Conservation (phyloP, 2,329 filamentous ascomycete genomes). For the Aspergillus pseudoglaucus region DNA sequence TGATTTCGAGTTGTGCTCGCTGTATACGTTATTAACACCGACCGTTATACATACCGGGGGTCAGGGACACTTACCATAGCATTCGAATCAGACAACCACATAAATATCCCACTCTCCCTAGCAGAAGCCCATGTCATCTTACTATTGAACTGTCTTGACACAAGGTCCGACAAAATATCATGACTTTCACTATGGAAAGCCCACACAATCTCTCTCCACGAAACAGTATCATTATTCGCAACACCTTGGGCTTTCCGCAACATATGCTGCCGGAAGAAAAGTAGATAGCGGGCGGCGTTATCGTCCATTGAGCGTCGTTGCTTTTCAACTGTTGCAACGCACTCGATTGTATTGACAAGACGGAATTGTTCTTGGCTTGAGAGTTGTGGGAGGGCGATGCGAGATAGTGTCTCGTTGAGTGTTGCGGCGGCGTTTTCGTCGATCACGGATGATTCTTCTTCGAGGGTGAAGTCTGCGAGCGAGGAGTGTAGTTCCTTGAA, state of each 20-base stretch:
- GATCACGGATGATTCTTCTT: conserved; percentile 57
- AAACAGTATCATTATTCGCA: conserved; percentile 53
- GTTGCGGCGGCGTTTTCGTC: conserved; percentile 63
- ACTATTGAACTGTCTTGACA: conserved; percentile 70
- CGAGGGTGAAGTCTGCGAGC: conserved; percentile 45
- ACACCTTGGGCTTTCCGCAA: conserved; percentile 60
- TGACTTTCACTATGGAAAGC: conserved; percentile 54
- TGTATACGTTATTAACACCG: conserved; percentile 28
- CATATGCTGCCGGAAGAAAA: conserved; percentile 78
- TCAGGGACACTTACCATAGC: conserved; percentile 57
- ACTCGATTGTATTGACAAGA: conserved; percentile 76
- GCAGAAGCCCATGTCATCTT: conserved; percentile 80
- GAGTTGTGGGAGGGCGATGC: conserved; percentile 68
- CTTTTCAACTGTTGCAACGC: conserved; percentile 73
- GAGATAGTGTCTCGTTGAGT: conserved; percentile 71
- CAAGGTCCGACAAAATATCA: conserved; percentile 80
- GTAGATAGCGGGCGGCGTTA: conserved; percentile 78
- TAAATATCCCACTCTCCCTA: conserved; percentile 80
- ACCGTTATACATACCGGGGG: not conserved
- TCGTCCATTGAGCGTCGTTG: conserved; percentile 85
- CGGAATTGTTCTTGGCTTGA: conserved; percentile 83
- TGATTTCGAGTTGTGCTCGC: conserved; percentile 75
- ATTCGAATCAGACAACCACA: conserved; percentile 78
- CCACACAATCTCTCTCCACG: conserved; percentile 48
- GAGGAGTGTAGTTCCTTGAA: conserved; percentile 46